Evolutionary conservation across 768 basidiomycete species (phyloP), one percentile per base, ranked within the genome.

Genomic region (Mycena belliarum): DNA sequence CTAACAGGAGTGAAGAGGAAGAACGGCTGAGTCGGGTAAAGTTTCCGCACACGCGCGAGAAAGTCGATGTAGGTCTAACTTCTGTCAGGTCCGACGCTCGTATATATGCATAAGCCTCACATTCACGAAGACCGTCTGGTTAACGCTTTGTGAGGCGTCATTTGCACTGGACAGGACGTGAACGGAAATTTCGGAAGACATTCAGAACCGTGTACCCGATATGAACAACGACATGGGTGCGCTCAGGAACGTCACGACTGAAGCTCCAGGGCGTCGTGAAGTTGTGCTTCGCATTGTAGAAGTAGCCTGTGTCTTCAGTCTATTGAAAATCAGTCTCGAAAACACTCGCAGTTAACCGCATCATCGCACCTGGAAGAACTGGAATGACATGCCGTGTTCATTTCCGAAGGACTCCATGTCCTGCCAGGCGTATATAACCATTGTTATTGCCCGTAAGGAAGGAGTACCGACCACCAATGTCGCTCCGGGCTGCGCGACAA

Each of bases 191-290:
- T 12, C 7, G 29, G 29, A 6, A 12, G 29, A 32, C 7, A 32
- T 12, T 32, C 29, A 32, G 7, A 12, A 32, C 6, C 12, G 12
- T 12, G 29, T 32, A 33, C 77, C 82, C 38, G 38, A 40, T 81
- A 61, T 83, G 80, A 23, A 83, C 77, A 9, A 84, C 76, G 50
- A 84, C 66, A 54, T 83, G 81, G 1, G 82, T 82, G 7, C 80
- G 68, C 2, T 71, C 54, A 3, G 81, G 80, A 2, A 69, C 60
- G 59, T 86, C 82, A 2, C 73, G 71, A 2, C 64, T 52, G 65
- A 86, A 84, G 61, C 83, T 61, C 82, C 82, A 85, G 9, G 80
- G 78, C 2, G 83, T 84, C 6, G 82, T 84, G 69, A 71, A 84
- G 65, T 84, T 84, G 68, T 85, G 82, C 63, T 81, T 77, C 14